phyloP scores from a whole-genome alignment of 768 basidiomycete species.

The Lyophyllum decastes region DNA sequence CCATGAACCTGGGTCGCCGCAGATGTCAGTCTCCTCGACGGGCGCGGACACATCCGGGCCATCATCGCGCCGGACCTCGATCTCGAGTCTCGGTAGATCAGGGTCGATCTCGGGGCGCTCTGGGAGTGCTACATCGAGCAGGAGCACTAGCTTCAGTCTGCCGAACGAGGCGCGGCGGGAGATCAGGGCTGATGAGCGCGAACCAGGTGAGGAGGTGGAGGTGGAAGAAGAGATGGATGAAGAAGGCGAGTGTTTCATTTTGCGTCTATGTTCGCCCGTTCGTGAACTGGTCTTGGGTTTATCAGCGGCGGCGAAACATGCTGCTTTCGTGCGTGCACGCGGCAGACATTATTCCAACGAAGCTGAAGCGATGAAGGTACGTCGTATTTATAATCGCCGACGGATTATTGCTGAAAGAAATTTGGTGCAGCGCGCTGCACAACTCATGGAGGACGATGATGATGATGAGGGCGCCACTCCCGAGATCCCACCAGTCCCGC shows the following conservation, averaged over 20 bases:
- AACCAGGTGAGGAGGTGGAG: constrained; percentile 71
- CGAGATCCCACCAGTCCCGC: constrained; percentile 11
- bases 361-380: constrained; percentile 90
- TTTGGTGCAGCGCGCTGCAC: constrained; percentile 55
- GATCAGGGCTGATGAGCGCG: constrained; percentile 55
- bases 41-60: constrained; percentile 64
- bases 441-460: constrained; percentile 66
- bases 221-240: constrained; percentile 85
- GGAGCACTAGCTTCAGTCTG: constrained; percentile 84
- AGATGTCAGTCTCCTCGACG: constrained; percentile 51
- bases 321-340: constrained; percentile 76
- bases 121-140: constrained; percentile 62
- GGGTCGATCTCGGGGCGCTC: constrained; percentile 57
- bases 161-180: constrained; percentile 68
- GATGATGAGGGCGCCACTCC: constrained; percentile 25
- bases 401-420: constrained; percentile 12
- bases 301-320: constrained; percentile 81
- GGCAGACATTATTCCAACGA: constrained; percentile 90
- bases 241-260: constrained; percentile 58
- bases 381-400: background rate
- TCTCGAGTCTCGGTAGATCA: constrained; percentile 63
- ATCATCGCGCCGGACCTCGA: constrained; percentile 74
- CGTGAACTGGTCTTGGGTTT: background rate
- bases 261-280: background rate
- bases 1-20: constrained; percentile 36